These are phyloP conservation scores for Craspedostauros australis DNA, from an alignment of 108 stramenopile species.

Conservation along the genomic window DNA sequence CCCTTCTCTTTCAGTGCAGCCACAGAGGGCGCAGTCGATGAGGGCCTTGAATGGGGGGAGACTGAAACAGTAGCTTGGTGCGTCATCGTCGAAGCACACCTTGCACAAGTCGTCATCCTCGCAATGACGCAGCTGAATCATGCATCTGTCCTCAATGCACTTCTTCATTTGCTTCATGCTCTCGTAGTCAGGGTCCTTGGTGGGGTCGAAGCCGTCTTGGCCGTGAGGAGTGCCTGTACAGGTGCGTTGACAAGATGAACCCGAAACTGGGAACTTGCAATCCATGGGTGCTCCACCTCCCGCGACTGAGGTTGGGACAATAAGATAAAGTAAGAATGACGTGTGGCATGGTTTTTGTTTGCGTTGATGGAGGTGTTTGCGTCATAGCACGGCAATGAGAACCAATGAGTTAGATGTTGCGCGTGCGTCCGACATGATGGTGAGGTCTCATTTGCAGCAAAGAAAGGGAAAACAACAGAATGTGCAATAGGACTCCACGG, in stretches of 20 bases:
- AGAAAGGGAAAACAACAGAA: too few species aligned
- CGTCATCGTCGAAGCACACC: conserved; percentile 37
- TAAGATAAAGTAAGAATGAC: too few species aligned
- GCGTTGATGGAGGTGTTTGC: too few species aligned
- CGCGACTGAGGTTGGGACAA: too few species aligned
- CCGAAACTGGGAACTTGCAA: conserved; percentile 48
- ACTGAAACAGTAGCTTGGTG: conserved; percentile 30
- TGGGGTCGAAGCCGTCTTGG: conserved; percentile 26
- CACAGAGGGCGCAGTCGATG: conserved; percentile 74
- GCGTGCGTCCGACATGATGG: too few species aligned
- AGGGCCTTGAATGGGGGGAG: conserved; percentile 47
- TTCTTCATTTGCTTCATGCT: conserved; percentile 63
- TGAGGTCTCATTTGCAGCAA: too few species aligned
- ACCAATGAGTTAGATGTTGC: too few species aligned
- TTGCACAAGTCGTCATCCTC: conserved; percentile 48
- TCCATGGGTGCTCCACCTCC: conserved; percentile 65
- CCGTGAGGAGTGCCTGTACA: conserved; percentile 41
- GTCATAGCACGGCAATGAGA: too few species aligned
- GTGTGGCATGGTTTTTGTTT: too few species aligned
- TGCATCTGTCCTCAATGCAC: conserved; percentile 72
- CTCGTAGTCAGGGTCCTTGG: conserved; percentile 70
- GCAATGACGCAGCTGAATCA: conserved; percentile 71
- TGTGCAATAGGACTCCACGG: too few species aligned
- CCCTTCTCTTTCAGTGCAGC: conserved; percentile 49
- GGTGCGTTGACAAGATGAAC: conserved; percentile 48